Conservation (phyloP, 176 grass and related monocot genomes). For the Oryza meridionalis region DNA sequence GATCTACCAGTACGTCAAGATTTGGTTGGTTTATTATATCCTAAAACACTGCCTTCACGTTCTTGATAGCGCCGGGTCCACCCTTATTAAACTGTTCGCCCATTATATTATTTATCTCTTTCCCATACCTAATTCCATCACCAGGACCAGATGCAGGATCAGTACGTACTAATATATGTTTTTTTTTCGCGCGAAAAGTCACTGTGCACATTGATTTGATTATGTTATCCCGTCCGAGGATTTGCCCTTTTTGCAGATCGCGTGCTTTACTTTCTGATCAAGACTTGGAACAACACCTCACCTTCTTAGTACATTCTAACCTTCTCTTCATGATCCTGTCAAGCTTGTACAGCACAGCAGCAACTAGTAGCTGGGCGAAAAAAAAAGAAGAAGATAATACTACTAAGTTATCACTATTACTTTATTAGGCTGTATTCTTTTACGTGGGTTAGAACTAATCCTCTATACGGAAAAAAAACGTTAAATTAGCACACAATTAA, state of each 20-base stretch:
- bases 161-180: background rate
- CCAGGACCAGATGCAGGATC: background rate
- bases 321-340: background rate
- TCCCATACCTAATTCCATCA: conserved; percentile 42
- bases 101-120: background rate
- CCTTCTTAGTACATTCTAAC: no score
- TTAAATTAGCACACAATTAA: no score
- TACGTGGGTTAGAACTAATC: no score
- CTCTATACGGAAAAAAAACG: no score
- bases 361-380: background rate
- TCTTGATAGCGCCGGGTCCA: conserved; percentile 17
- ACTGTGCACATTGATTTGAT: conserved; percentile 8
- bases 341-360: background rate
- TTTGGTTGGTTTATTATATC: background rate
- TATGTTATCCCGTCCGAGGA: conserved; percentile 44
- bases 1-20: background rate
- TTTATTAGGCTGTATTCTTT: no score
- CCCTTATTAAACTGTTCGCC: background rate
- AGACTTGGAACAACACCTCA: background rate
- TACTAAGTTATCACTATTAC: no score
- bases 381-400: background rate
- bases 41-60: conserved; percentile 28
- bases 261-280: conserved; percentile 3
- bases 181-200: background rate
- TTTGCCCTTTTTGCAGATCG: conserved; percentile 28